Evolutionary conservation across 2,329 filamentous ascomycete genomes (phyloP), one percentile per base, ranked within the genome.

Genomic region (Stagonosporopsis tanaceti): DNA sequence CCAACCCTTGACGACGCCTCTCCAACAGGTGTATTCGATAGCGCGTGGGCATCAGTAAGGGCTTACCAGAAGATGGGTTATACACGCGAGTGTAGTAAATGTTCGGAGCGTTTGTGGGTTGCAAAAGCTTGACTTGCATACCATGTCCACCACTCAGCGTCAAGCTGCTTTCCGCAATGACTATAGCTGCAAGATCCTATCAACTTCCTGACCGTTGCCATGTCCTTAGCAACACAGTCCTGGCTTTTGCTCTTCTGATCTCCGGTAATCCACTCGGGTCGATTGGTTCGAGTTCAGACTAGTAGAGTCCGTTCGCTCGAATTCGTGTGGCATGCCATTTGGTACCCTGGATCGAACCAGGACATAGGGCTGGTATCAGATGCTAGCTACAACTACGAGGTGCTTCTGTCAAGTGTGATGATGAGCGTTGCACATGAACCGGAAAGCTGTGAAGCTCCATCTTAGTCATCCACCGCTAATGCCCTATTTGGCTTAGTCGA

Each of bases 401-500:
- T 32, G 7, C 12, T 7, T 34, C 5, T n/a, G 32, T 34, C n/a
- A 14, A 15, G 14, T n/a, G 32, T 32, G 30, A 32, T 14, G 30
- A 32, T 12, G 30, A 32, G 9, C 30, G 30, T 32, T 32, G 11
- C 30, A 12, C 15, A 37, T 17, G 6, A 7, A 6, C 17, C n/a
- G 34, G 14, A n/a, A 27, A 6, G 25, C 25, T 27, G 6, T 27
- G 25, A 22, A 20, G 42, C n/a, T 20, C 28, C 20, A n/a, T 3
- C 7, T 57, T 52, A 57, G 48, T 57, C 48, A 57, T 11, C 3
- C 2, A 3, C 15, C 15, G 15, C 54, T 41, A 57, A 15, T 6
- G 27, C 34, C 4, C 17, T 32, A 20, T n/a, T 34, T 6, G 27
- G 47, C 44, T 51, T 51, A 50, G 41, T 22, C 20, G 27, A 28